phyloP scores from a whole-genome alignment of 2,329 filamentous ascomycete genomes.

The Colletotrichum eleusines region DNA sequence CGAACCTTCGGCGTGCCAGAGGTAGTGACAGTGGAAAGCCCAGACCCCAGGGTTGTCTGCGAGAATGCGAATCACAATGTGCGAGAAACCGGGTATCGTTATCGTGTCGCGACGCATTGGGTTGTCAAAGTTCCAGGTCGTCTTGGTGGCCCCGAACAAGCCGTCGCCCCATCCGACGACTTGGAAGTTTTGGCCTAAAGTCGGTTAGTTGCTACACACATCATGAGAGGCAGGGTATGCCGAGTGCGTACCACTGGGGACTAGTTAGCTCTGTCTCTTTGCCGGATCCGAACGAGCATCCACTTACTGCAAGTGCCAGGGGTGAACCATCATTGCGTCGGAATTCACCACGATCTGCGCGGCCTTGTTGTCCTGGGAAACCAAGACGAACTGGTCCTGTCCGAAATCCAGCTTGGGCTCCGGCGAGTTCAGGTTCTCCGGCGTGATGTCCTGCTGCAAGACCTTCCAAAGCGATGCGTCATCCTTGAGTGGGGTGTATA shows the following conservation, averaged over 20 bases:
- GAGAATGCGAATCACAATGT: slow-evolving; percentile 64
- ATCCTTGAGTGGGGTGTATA: slow-evolving; percentile 39
- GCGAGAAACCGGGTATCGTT: slow-evolving; percentile 66
- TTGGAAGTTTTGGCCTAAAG: slow-evolving; percentile 66
- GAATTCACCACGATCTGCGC: slow-evolving; percentile 46
- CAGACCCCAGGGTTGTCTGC: slow-evolving; percentile 70
- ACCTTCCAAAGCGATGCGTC: slow-evolving; percentile 39
- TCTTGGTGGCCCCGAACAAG: slow-evolving; percentile 49
- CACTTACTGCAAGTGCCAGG: slow-evolving; percentile 44
- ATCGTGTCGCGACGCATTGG: slow-evolving; percentile 58
- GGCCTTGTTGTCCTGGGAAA: slow-evolving; percentile 40
- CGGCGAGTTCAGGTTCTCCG: slow-evolving; percentile 30
- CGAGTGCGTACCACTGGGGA: slow-evolving; percentile 22
- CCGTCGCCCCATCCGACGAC: slow-evolving; percentile 51
- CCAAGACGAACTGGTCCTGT: slow-evolving; percentile 40
- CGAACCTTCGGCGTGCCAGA: slow-evolving; percentile 65
- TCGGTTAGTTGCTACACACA: not conserved
- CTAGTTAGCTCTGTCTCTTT: slow-evolving; percentile 6
- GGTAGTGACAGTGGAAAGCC: slow-evolving; percentile 70
- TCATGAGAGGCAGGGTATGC: not conserved
- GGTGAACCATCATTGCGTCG: slow-evolving; percentile 44
- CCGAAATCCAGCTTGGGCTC: slow-evolving; percentile 35
- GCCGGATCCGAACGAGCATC: too few relatives aligned
- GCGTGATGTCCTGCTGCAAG: slow-evolving; percentile 25
- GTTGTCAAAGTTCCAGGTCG: slow-evolving; percentile 47